Evolutionary conservation across 208 protist genomes (phyloP).

Genomic region (Acanthamoeba triangularis): DNA sequence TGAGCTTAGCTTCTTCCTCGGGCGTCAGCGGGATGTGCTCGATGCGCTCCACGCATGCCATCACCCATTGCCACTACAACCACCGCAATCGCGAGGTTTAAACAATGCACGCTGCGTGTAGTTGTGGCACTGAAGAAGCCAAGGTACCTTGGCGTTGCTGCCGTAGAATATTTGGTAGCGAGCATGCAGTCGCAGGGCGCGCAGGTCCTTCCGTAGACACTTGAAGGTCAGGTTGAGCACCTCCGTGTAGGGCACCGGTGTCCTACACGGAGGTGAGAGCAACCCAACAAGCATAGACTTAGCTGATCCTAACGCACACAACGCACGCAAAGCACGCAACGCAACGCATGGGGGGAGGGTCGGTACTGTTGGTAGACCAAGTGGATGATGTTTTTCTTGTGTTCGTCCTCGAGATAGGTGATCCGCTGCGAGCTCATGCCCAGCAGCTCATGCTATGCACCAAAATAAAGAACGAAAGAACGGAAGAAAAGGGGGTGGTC

Average conservation of each 20-base stretch:
- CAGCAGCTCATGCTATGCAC: not conserved
- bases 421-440: constrained; percentile 42
- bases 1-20: constrained; percentile 1
- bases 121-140: too few species aligned
- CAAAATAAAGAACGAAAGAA: not conserved
- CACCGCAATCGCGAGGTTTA: too few species aligned
- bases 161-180: constrained; percentile 57
- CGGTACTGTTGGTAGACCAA: constrained; percentile 32
- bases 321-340: too few species aligned
- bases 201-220: constrained; percentile 22
- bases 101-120: too few species aligned
- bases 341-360: not conserved
- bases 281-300: too few species aligned
- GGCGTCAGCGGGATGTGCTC: constrained; percentile 16
- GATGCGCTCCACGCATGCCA: constrained; percentile 38
- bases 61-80: constrained; percentile 35
- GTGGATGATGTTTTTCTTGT: constrained; percentile 50
- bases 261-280: not conserved
- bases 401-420: constrained; percentile 20
- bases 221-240: constrained; percentile 35
- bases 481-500: not conserved
- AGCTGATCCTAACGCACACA: not conserved
- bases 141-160: not conserved
- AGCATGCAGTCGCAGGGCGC: not conserved
- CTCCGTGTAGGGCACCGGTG: constrained; percentile 2